A percentile compares a stretch with the other conserved stretches of the same genome.
Evolutionary conservation across 2,329 filamentous ascomycete species (phyloP).

Genomic region (Pestalotiopsis sp.): DNA sequence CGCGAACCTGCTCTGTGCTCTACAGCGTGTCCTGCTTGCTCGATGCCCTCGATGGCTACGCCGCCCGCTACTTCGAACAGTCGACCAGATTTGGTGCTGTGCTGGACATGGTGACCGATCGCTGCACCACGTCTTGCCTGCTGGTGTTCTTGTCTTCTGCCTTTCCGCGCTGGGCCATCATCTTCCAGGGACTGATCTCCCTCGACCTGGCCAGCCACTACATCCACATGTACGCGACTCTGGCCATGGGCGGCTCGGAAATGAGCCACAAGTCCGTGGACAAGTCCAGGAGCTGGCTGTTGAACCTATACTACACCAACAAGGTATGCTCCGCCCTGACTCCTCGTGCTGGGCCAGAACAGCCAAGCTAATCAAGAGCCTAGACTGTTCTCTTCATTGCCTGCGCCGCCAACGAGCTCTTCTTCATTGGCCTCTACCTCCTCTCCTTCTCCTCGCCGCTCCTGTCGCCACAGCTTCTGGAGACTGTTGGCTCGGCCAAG

Average conservation of each 20-base stretch:
- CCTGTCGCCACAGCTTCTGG: conserved; percentile 81
- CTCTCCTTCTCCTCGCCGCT: conserved; percentile 93
- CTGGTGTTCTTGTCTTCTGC: conserved; percentile 94
- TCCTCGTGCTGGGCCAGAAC: not conserved
- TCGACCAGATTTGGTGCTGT: conserved; percentile 95
- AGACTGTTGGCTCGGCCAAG: conserved; percentile 58
- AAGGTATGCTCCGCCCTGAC: conserved; percentile 66
- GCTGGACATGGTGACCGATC: conserved; percentile 98
- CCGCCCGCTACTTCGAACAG: conserved; percentile 87
- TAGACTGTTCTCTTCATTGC: conserved; percentile 89
- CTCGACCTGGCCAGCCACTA: conserved; percentile 96
- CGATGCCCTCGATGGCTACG: conserved; percentile 91
- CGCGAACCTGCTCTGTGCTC: conserved; percentile 88
- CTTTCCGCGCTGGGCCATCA: conserved; percentile 89
- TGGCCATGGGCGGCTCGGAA: conserved; percentile 81
- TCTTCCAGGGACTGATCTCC: conserved; percentile 93
- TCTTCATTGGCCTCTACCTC: conserved; percentile 98
- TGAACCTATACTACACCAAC: conserved; percentile 97
- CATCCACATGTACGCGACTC: conserved; percentile 97
- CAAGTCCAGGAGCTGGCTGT: conserved; percentile 80
- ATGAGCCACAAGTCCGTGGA: conserved; percentile 94
- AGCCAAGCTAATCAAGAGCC: not conserved
- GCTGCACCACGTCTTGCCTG: conserved; percentile 93
- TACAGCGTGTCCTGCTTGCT: conserved; percentile 95
- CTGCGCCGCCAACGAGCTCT: conserved; percentile 90